Percentiles rank a stretch among this genome's conserved stretches.
These are phyloP conservation scores for Fraxinus pennsylvanica DNA, from an alignment of 257 asterid genomes.

Conservation along the genomic window DNA sequence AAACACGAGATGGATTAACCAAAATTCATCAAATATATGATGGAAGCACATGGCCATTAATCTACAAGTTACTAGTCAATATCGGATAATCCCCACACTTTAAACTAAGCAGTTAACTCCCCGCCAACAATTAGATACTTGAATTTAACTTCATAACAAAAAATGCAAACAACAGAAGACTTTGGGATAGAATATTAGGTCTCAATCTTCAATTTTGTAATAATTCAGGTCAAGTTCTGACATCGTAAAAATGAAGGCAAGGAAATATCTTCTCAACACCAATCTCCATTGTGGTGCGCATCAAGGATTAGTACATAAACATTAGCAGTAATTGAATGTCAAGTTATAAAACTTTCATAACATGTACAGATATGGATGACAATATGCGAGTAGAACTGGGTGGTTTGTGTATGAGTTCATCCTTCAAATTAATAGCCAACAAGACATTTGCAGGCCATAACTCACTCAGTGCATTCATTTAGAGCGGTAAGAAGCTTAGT, in stretches of 20 bases:
- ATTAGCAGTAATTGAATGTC: not conserved
- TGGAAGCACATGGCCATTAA: not conserved
- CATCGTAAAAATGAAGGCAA: not conserved
- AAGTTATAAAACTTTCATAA: not conserved
- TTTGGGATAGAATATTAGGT: not conserved
- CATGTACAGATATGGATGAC: not conserved
- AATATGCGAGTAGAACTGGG: not conserved
- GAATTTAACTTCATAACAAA: not conserved
- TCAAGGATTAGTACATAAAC: not conserved
- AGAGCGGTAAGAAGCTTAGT: constrained; percentile 98
- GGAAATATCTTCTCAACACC: not conserved
- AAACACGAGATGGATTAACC: not conserved
- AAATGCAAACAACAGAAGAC: not conserved
- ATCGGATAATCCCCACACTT: not conserved
- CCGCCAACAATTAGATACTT: not conserved
- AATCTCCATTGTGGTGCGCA: not conserved
- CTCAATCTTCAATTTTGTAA: not conserved
- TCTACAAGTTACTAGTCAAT: not conserved
- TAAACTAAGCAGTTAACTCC: not conserved
- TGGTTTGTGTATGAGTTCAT: not conserved
- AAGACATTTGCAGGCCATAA: not conserved
- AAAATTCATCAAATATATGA: not conserved
- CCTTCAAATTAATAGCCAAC: too few relatives aligned
- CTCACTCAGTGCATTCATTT: constrained; percentile 95
- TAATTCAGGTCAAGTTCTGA: not conserved